Conservation (phyloP, 2,329 filamentous ascomycete species). For the Paraphoma chrysanthemicola region DNA sequence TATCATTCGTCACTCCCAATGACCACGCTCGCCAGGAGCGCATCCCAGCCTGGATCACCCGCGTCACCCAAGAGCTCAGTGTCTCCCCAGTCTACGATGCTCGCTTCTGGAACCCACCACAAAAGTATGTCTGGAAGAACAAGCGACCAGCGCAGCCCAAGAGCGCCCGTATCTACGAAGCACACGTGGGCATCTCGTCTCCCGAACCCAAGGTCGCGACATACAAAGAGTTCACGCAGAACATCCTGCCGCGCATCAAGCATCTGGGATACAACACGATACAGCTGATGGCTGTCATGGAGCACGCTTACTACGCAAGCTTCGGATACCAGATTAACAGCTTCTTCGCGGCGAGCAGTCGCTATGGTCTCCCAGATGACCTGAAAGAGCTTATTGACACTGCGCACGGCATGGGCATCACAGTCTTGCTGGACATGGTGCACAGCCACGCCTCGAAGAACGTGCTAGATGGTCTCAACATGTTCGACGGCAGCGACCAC, state of each 20-base stretch:
- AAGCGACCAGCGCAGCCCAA: slow-evolving; percentile 79
- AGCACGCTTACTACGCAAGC: slow-evolving; percentile 98
- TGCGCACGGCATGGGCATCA: slow-evolving; percentile 88
- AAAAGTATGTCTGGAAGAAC: slow-evolving; percentile 87
- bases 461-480: slow-evolving; percentile 90
- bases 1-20: slow-evolving; percentile 79
- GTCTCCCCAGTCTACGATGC: slow-evolving; percentile 95
- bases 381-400: slow-evolving; percentile 96
- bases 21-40: slow-evolving; percentile 82
- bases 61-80: slow-evolving; percentile 89
- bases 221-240: slow-evolving; percentile 96
- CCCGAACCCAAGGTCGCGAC: slow-evolving; percentile 87
- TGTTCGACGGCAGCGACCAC: slow-evolving; percentile 94
- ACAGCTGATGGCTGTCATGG: slow-evolving; percentile 98
- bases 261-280: slow-evolving; percentile 95
- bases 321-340: slow-evolving; percentile 99
- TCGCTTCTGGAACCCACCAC: slow-evolving; percentile 94
- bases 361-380: slow-evolving; percentile 92
- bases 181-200: slow-evolving; percentile 97
- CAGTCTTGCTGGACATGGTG: slow-evolving; percentile 91
- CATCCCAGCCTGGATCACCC: slow-evolving; percentile 95
- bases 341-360: slow-evolving; percentile 96
- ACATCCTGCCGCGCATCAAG: slow-evolving; percentile 90
- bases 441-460: slow-evolving; percentile 99
- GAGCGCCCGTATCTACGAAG: slow-evolving; percentile 94